Conservation (phyloP, 768 basidiomycete genomes). For the Pilatotrama ljubarskyi region DNA sequence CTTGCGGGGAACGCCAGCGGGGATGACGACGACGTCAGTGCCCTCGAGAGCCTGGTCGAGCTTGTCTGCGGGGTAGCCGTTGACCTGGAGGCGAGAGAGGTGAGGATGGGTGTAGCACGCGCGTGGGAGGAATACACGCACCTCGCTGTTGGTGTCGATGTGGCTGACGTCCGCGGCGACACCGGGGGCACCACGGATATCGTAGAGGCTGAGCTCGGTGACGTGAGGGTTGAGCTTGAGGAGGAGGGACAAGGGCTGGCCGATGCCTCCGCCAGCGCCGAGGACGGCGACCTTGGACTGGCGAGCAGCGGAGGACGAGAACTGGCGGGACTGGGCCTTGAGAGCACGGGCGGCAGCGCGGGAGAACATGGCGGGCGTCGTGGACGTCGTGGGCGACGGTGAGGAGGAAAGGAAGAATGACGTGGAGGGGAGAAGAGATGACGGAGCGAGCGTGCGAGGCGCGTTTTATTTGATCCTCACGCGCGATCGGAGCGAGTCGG, state of each 20-base stretch:
- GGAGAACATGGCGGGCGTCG: slow-evolving; percentile 54
- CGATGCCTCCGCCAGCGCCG: slow-evolving; percentile 98
- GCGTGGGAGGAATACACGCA: slow-evolving; percentile 36
- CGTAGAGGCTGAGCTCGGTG: slow-evolving; percentile 83
- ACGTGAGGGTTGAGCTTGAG: slow-evolving; percentile 93
- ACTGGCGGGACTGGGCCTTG: slow-evolving; percentile 57
- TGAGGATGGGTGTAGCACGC: background rate
- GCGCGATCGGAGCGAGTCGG: slow-evolving; percentile 21
- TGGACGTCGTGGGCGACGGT: slow-evolving; percentile 12
- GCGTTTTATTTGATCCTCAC: background rate
- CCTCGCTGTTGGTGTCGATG: slow-evolving; percentile 84
- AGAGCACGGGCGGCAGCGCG: slow-evolving; percentile 62
- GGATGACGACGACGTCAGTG: slow-evolving; percentile 92
- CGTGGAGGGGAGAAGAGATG: slow-evolving; percentile 5
- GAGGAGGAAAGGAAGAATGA: slow-evolving; percentile 8
- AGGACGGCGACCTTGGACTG: slow-evolving; percentile 92
- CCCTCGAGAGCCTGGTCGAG: slow-evolving; percentile 89
- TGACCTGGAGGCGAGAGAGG: slow-evolving; percentile 51
- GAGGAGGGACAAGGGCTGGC: slow-evolving; percentile 92
- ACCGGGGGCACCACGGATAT: slow-evolving; percentile 94
- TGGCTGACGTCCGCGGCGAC: slow-evolving; percentile 98
- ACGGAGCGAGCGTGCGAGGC: slow-evolving; percentile 11
- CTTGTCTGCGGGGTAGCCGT: slow-evolving; percentile 80
- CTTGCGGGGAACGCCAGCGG: slow-evolving; percentile 99
- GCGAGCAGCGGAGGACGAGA: slow-evolving; percentile 73